Percentiles rank a stretch among this genome's conserved stretches.
Evolutionary conservation across 2,329 filamentous ascomycete species (phyloP).

Genomic region (Aspergillus nomiae): DNA sequence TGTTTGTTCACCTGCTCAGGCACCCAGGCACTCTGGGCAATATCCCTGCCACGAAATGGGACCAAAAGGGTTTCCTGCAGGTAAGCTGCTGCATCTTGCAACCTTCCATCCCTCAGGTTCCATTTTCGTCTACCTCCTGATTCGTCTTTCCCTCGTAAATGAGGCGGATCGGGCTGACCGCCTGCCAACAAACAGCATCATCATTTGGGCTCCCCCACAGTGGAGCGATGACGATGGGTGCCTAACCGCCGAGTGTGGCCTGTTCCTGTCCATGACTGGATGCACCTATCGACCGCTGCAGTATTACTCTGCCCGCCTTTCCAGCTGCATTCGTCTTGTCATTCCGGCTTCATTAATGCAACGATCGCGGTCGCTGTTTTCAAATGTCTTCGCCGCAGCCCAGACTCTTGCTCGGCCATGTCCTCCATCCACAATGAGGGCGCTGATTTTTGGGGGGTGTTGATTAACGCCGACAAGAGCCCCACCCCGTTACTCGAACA

Average conservation of each 20-base stretch:
- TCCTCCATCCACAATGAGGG: conserved; percentile 29
- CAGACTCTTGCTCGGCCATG: conserved; percentile 27
- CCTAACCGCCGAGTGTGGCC: conserved; percentile 24
- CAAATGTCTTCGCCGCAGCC: conserved; percentile 20
- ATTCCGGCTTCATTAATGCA: conserved; percentile 14
- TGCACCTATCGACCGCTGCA: background rate
- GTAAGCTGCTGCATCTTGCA: background rate
- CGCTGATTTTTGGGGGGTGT: conserved; percentile 56
- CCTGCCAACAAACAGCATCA: conserved; percentile 15
- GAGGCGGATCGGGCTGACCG: conserved; percentile 18
- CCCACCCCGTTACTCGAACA: conserved; percentile 68
- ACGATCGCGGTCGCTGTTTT: conserved; percentile 12
- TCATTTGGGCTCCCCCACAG: conserved; percentile 26
- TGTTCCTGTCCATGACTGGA: conserved; percentile 10
- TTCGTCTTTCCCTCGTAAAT: conserved; percentile 5
- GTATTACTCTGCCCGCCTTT: conserved; percentile 1
- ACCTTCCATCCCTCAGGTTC: conserved; percentile 1
- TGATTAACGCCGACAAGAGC: conserved; percentile 69
- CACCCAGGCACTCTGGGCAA: background rate
- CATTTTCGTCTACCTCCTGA: background rate
- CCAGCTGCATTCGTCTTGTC: conserved; percentile 1
- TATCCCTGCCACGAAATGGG: background rate
- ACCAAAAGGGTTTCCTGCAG: conserved; percentile 1
- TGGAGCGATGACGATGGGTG: conserved; percentile 23
- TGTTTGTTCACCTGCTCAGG: background rate